Evolutionary conservation across 202 grass and related monocot genomes (phyloP).

Genomic region (Panicum hallii): DNA sequence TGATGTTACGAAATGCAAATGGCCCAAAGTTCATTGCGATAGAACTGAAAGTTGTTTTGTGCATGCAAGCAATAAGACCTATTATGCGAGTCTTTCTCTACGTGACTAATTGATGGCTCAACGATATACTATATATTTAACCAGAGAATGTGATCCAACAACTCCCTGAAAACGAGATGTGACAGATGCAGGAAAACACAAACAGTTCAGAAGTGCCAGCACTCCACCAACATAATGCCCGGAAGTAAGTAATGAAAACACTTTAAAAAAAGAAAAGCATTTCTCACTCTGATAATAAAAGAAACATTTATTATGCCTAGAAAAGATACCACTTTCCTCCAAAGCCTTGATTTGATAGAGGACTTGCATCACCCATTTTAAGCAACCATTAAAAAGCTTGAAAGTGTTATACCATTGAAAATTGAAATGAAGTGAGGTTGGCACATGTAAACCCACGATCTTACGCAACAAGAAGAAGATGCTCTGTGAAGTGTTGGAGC

Average conservation of each 20-base stretch:
- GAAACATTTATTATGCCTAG: background rate
- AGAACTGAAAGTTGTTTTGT: background rate
- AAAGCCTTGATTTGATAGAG: slow-evolving; percentile 29
- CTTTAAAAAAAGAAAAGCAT: background rate
- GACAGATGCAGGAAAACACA: slow-evolving; percentile 38
- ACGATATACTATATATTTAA: slow-evolving; percentile 1
- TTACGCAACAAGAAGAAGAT: slow-evolving; percentile 32
- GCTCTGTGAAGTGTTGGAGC: slow-evolving; percentile 11
- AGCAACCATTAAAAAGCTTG: slow-evolving; percentile 15
- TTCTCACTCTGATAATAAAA: slow-evolving; percentile 22
- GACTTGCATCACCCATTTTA: background rate
- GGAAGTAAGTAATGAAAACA: slow-evolving; percentile 14
- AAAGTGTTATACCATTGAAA: slow-evolving; percentile 15
- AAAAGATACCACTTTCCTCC: background rate
- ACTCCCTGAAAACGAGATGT: slow-evolving; percentile 48
- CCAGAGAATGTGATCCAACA: slow-evolving; percentile 36
- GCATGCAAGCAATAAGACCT: background rate
- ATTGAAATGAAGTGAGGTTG: slow-evolving; percentile 6
- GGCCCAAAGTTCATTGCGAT: slow-evolving; percentile 3
- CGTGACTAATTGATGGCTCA: background rate
- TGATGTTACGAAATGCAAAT: background rate
- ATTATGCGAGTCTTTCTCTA: slow-evolving; percentile 29
- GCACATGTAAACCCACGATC: slow-evolving; percentile 9
- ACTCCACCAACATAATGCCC: slow-evolving; percentile 32
- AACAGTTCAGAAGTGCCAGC: slow-evolving; percentile 33